A percentile compares a stretch with the other conserved stretches of the same genome.
phyloP scores from a whole-genome alignment of 169 alveolate species.

The Eimeria tenella region DNA sequence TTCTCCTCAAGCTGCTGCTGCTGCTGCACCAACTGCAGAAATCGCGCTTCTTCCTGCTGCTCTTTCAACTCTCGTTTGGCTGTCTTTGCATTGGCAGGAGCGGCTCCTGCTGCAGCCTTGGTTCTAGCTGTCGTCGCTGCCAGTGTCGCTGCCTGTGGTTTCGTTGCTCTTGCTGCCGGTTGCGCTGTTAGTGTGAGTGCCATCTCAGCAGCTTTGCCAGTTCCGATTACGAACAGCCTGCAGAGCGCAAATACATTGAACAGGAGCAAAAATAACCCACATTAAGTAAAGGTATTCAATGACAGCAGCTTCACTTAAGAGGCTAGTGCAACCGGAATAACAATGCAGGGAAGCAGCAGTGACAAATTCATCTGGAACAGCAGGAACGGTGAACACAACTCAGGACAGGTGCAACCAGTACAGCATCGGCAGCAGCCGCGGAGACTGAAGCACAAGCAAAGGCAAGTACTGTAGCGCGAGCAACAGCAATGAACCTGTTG shows the following conservation, averaged over 20 bases:
- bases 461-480: neutral
- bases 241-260: neutral
- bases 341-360: neutral
- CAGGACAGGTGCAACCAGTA: neutral
- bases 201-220: neutral
- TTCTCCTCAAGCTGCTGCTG: constrained; percentile 25
- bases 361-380: neutral
- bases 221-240: constrained; percentile 1
- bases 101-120: neutral
- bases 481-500: neutral
- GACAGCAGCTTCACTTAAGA: neutral
- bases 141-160: neutral
- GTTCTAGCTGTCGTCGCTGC: neutral
- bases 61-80: neutral
- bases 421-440: neutral
- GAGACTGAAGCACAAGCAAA: neutral
- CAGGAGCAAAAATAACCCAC: neutral
- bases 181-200: neutral
- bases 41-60: constrained; percentile 29
- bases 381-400: neutral
- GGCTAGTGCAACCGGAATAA: neutral
- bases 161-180: neutral
- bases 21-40: constrained; percentile 13
- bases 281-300: neutral
- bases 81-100: neutral